These are phyloP conservation scores for Sugiyamaella mastotermitis DNA, from an alignment of 805 yeast species.

Conservation along the genomic window DNA sequence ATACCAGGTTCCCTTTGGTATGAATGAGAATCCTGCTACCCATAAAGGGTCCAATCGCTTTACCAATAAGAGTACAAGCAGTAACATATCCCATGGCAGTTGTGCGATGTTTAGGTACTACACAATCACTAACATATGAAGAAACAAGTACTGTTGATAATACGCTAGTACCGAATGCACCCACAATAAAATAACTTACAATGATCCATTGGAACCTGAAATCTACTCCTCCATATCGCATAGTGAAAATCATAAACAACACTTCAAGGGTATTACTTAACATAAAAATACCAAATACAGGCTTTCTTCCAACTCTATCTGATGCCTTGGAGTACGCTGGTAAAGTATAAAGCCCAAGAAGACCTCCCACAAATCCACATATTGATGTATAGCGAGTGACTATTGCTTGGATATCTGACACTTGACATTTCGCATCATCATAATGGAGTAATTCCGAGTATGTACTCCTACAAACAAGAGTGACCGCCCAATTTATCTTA, in stretches of 20 bases:
- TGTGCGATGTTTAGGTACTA: conserved; percentile 12
- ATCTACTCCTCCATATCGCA: conserved; percentile 3
- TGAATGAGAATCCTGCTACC: conserved; percentile 7
- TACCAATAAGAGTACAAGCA: conserved; percentile 15
- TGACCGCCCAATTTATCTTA: conserved; percentile 15
- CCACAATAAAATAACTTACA: conserved; percentile 9
- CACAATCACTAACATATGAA: conserved; percentile 14
- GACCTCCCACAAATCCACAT: conserved; percentile 12
- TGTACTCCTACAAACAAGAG: conserved; percentile 12
- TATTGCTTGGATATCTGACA: conserved; percentile 11
- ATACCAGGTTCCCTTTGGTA: neutral
- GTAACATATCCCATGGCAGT: conserved; percentile 15
- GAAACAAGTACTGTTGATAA: conserved; percentile 13
- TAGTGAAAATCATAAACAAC: conserved; percentile 6
- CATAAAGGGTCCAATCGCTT: conserved; percentile 16
- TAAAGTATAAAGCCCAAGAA: conserved; percentile 13
- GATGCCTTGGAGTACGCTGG: conserved; percentile 12
- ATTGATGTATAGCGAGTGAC: conserved; percentile 12
- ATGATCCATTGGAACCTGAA: conserved; percentile 9
- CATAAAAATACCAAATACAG: conserved; percentile 10
- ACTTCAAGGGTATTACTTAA: conserved; percentile 9
- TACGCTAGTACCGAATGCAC: conserved; percentile 11
- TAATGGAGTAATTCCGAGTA: conserved; percentile 10
- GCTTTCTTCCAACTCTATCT: conserved; percentile 14
- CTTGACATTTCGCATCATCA: conserved; percentile 11